Conservation (phyloP, 2,329 filamentous ascomycete species). For the Zalaria sp. region DNA sequence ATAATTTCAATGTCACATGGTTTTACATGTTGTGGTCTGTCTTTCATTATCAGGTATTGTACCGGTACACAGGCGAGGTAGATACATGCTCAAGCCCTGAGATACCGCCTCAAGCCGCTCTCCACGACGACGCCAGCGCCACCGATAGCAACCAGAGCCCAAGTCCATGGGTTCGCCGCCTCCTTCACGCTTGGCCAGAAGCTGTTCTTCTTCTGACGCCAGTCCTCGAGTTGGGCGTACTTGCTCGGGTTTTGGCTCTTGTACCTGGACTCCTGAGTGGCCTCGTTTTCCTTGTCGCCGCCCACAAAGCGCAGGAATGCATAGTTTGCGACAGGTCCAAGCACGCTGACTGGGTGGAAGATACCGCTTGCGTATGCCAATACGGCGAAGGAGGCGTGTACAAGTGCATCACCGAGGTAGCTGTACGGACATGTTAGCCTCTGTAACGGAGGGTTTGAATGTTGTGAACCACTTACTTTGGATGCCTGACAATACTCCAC, state of each 20-base stretch:
- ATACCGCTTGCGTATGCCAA: constrained; percentile 41
- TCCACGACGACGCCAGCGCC: constrained; percentile 35
- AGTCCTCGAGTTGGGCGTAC: constrained; percentile 37
- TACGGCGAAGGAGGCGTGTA: constrained; percentile 45
- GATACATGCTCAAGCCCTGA: not conserved
- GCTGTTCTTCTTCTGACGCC: constrained; percentile 40
- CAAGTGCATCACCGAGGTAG: constrained; percentile 46
- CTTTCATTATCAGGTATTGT: too few relatives aligned
- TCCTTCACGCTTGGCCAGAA: constrained; percentile 43
- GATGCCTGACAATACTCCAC: constrained; percentile 47
- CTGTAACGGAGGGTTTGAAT: constrained; percentile 2
- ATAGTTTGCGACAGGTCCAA: constrained; percentile 46
- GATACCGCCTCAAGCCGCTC: constrained; percentile 16
- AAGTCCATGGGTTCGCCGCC: constrained; percentile 41
- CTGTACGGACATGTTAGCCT: constrained; percentile 18
- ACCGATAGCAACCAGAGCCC: constrained; percentile 37
- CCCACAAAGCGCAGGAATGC: constrained; percentile 42
- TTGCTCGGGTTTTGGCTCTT: constrained; percentile 35
- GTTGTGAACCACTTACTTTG: constrained; percentile 35
- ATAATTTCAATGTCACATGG: too few relatives aligned
- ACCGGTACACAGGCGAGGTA: constrained; percentile 1
- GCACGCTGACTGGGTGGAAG: constrained; percentile 38
- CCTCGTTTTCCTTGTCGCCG: constrained; percentile 42
- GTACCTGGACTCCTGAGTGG: constrained; percentile 38
- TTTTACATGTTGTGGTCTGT: too few relatives aligned